These are phyloP conservation scores for Neospermospora avenae DNA, from an alignment of 2,329 filamentous ascomycete genomes.

Conservation along the genomic window DNA sequence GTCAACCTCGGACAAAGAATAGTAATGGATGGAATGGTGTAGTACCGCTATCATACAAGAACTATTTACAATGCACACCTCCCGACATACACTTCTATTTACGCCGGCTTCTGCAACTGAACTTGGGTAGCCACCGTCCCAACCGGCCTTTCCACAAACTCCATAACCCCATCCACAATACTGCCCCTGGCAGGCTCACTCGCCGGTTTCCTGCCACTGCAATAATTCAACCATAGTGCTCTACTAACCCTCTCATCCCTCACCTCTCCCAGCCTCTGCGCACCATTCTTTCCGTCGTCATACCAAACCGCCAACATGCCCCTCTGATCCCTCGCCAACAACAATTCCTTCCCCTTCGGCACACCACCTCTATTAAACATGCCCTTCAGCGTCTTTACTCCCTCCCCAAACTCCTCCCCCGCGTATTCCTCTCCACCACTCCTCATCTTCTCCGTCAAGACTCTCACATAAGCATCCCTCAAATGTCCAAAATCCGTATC, in stretches of 20 bases:
- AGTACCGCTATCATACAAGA: too few species aligned
- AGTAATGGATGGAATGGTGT: too few species aligned
- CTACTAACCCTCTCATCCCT: constrained; percentile 76
- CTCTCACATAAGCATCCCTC: constrained; percentile 85
- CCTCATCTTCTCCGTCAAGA: constrained; percentile 60
- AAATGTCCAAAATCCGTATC: constrained; percentile 94
- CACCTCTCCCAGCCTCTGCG: constrained; percentile 65
- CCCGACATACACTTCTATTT: constrained; percentile 11
- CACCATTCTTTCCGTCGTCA: constrained; percentile 48
- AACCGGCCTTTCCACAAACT: constrained; percentile 81
- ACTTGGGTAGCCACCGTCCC: constrained; percentile 84
- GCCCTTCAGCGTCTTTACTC: constrained; percentile 73
- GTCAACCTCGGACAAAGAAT: too few species aligned
- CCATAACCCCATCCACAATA: constrained; percentile 84
- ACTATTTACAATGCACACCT: too few species aligned
- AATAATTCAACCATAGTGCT: constrained; percentile 84
- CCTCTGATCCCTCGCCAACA: constrained; percentile 63
- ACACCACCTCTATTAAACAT: constrained; percentile 80
- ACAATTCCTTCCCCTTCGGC: constrained; percentile 73
- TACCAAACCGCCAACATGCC: constrained; percentile 69
- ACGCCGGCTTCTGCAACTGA: constrained; percentile 7
- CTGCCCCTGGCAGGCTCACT: constrained; percentile 77
- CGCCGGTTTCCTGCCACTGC: constrained; percentile 82
- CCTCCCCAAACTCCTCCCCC: constrained; percentile 72
- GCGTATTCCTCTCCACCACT: constrained; percentile 49